Conservation (phyloP, 2,329 filamentous ascomycete species). For the Fusarium foetens region DNA sequence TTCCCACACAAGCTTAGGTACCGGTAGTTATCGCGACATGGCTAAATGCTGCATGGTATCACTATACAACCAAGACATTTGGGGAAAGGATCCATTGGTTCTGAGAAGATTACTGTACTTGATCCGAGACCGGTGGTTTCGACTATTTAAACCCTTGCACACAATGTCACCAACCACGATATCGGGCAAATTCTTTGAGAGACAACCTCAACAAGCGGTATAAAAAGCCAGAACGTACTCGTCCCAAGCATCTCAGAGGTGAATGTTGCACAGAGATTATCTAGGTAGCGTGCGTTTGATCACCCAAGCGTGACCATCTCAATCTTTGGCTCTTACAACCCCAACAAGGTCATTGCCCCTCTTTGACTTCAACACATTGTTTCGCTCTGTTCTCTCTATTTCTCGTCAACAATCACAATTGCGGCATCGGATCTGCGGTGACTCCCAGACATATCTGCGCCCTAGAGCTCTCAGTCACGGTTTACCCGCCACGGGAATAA, state of each 20-base stretch:
- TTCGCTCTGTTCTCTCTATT: neutral
- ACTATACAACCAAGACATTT: neutral
- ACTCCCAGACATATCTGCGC: neutral
- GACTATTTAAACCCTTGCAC: conserved; percentile 11
- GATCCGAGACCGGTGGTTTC: conserved; percentile 23
- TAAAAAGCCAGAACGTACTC: conserved; percentile 11
- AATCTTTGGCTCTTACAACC: conserved; percentile 5
- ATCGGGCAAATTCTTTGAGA: conserved; percentile 5
- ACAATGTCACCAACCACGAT: conserved; percentile 6
- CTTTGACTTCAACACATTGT: neutral
- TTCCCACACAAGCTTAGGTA: neutral
- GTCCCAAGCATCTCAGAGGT: neutral
- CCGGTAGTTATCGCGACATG: conserved; percentile 22
- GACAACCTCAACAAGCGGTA: conserved; percentile 1
- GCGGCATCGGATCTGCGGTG: conserved; percentile 21
- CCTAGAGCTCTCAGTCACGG: neutral
- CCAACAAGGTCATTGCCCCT: conserved; percentile 20
- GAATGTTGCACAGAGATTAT: neutral
- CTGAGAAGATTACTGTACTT: neutral
- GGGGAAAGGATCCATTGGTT: neutral
- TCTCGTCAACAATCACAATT: neutral
- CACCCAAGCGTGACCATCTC: neutral
- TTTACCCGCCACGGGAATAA: conserved; percentile 4
- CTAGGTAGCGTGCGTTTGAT: neutral
- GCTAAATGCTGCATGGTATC: conserved; percentile 1